Percentiles rank a stretch among this genome's conserved stretches.
phyloP scores from a whole-genome alignment of 2,329 filamentous ascomycete species.

The Lasiodiplodia gonubiensis region DNA sequence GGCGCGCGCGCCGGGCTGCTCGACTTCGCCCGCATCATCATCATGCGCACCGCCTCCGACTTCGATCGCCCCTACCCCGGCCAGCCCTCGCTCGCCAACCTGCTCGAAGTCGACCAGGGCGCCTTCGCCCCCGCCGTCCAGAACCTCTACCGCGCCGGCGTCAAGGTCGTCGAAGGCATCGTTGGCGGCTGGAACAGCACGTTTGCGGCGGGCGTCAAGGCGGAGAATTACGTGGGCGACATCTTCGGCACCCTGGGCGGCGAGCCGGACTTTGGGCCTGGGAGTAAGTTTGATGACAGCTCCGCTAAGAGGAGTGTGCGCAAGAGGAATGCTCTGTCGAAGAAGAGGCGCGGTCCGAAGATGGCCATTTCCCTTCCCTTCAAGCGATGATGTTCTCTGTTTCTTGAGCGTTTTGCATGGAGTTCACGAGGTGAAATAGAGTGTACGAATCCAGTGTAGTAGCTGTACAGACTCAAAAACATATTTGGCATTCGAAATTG shows the following conservation, averaged over 20 bases:
- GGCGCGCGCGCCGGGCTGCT: slow-evolving; percentile 37
- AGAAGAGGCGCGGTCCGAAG: slow-evolving; percentile 3
- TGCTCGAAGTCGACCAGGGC: slow-evolving; percentile 65
- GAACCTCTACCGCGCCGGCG: slow-evolving; percentile 70
- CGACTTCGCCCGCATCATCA: slow-evolving; percentile 43
- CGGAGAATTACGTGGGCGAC: slow-evolving; percentile 71
- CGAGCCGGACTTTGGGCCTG: slow-evolving; percentile 67
- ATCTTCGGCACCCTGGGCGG: slow-evolving; percentile 73
- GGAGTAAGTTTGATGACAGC: slow-evolving; percentile 43
- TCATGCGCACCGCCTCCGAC: slow-evolving; percentile 61
- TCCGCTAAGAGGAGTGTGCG: slow-evolving; percentile 29
- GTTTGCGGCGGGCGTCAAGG: slow-evolving; percentile 61
- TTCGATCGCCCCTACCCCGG: slow-evolving; percentile 72
- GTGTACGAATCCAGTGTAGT: neutral
- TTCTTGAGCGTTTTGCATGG: neutral
- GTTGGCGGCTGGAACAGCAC: slow-evolving; percentile 63
- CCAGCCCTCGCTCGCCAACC: slow-evolving; percentile 61
- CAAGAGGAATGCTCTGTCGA: neutral
- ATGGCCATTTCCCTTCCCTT: neutral
- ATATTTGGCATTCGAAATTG: too few relatives aligned
- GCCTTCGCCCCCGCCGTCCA: slow-evolving; percentile 67
- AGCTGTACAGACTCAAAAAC: neutral
- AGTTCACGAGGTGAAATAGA: neutral
- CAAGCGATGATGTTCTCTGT: neutral
- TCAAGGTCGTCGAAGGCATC: slow-evolving; percentile 69